Evolutionary conservation across 805 yeast species (phyloP).

Genomic region (Yarrowia sp.): DNA sequence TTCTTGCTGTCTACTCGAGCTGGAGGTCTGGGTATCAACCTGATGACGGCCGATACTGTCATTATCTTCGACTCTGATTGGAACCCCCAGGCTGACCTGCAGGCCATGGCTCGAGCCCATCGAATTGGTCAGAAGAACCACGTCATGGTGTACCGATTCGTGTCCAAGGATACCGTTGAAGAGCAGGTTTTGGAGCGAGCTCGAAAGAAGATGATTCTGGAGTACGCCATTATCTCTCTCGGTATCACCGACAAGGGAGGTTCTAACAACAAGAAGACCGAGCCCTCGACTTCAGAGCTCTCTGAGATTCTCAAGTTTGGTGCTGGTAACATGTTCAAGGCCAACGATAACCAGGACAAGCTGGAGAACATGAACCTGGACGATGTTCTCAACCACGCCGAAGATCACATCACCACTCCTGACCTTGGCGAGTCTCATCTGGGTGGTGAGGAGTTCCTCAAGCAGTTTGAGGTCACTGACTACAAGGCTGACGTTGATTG

Average conservation of each 20-base stretch:
- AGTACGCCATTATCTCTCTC: constrained; percentile 93
- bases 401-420: constrained; percentile 95
- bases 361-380: constrained; percentile 94
- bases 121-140: constrained; percentile 99
- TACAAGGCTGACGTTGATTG: constrained; percentile 98
- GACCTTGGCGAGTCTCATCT: constrained; percentile 96
- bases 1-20: constrained; percentile 94
- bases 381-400: constrained; percentile 95
- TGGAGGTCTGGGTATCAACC: constrained; percentile 97
- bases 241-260: constrained; percentile 85
- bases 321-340: constrained; percentile 97
- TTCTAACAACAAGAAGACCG: constrained; percentile 63
- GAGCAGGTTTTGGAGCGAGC: constrained; percentile 97
- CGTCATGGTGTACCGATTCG: constrained; percentile 96
- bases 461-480: constrained; percentile 97
- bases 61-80: constrained; percentile 97
- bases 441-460: constrained; percentile 97
- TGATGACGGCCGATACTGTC: constrained; percentile 99
- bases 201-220: constrained; percentile 96
- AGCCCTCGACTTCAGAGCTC: constrained; percentile 83
- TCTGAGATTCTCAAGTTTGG: constrained; percentile 96
- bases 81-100: constrained; percentile 99
- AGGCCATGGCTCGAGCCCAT: constrained; percentile 99
- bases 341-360: constrained; percentile 93
- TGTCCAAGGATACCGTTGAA: constrained; percentile 97